These are phyloP conservation scores for Emergomyces orientalis DNA, from an alignment of 2,329 filamentous ascomycete species.

Conservation along the genomic window DNA sequence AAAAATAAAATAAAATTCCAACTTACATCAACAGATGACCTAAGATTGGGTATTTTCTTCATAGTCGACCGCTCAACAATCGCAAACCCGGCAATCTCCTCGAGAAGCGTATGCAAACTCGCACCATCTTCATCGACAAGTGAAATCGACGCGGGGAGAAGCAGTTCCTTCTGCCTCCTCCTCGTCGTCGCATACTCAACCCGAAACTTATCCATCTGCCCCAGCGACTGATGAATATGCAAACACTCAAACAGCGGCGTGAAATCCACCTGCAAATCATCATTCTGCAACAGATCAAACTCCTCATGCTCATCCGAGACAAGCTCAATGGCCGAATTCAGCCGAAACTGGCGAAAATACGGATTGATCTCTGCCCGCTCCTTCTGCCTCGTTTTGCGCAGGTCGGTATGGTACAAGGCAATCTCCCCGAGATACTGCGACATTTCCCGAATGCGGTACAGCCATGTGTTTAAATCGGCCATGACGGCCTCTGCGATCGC, in stretches of 20 bases:
- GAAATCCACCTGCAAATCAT: constrained; percentile 90
- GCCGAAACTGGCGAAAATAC: constrained; percentile 71
- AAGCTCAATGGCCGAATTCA: constrained; percentile 92
- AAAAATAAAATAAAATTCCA: not conserved
- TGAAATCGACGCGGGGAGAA: constrained; percentile 67
- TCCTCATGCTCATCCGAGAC: constrained; percentile 93
- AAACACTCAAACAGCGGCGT: constrained; percentile 88
- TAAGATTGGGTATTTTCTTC: constrained; percentile 71
- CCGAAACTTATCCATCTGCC: constrained; percentile 83
- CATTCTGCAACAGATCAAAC: constrained; percentile 90
- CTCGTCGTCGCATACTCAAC: constrained; percentile 86
- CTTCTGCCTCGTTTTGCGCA: constrained; percentile 72
- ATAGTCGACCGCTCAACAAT: constrained; percentile 95
- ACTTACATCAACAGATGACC: constrained; percentile 69
- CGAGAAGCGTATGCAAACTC: constrained; percentile 78
- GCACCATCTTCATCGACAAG: constrained; percentile 74
- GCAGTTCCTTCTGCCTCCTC: constrained; percentile 79
- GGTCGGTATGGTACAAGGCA: constrained; percentile 90
- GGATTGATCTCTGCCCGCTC: constrained; percentile 67
- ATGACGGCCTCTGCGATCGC: constrained; percentile 94
- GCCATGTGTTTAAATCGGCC: constrained; percentile 92
- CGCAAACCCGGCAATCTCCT: constrained; percentile 91
- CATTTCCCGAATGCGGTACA: constrained; percentile 88
- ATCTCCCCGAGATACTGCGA: constrained; percentile 95
- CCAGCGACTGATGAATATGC: constrained; percentile 91